These are phyloP conservation scores for Macaranga tanarius DNA, from an alignment of 441 rosid species.

Conservation along the genomic window DNA sequence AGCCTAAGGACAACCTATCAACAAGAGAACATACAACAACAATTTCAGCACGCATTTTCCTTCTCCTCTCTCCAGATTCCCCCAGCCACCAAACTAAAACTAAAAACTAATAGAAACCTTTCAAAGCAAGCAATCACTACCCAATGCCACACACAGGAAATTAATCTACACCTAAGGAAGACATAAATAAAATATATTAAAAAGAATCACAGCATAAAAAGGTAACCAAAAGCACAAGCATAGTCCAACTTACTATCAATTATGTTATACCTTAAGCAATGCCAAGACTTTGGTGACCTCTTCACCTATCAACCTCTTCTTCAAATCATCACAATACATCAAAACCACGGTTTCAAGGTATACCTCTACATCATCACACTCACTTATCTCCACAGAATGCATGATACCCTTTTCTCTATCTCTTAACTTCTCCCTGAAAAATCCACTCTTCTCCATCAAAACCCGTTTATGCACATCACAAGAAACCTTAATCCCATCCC, in stretches of 20 bases:
- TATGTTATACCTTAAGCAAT: conserved; percentile 71
- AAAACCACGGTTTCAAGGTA: conserved; percentile 81
- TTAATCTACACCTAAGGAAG: not conserved
- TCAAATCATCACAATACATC: conserved; percentile 84
- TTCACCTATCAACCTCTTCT: conserved; percentile 67
- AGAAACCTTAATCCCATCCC: conserved; percentile 43
- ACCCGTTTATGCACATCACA: conserved; percentile 38
- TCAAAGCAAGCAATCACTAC: not conserved
- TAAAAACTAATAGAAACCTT: not conserved
- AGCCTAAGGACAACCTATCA: not conserved
- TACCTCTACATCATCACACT: conserved; percentile 87
- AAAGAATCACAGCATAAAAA: not conserved
- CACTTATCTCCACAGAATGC: conserved; percentile 91
- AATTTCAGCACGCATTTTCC: conserved; percentile 3
- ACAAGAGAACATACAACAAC: not conserved
- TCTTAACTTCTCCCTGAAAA: conserved; percentile 69
- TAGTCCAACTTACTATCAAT: not conserved
- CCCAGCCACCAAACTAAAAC: conserved; percentile 11
- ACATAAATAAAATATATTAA: not conserved
- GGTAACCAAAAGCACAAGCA: not conserved
- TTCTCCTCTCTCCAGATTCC: not conserved
- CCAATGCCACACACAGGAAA: not conserved
- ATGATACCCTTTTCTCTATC: conserved; percentile 61
- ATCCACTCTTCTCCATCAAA: conserved; percentile 69
- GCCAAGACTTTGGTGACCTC: conserved; percentile 66